phyloP scores from a whole-genome alignment of 1,139 yeast genomes.

The Suzukiozyma palmioleophila region DNA sequence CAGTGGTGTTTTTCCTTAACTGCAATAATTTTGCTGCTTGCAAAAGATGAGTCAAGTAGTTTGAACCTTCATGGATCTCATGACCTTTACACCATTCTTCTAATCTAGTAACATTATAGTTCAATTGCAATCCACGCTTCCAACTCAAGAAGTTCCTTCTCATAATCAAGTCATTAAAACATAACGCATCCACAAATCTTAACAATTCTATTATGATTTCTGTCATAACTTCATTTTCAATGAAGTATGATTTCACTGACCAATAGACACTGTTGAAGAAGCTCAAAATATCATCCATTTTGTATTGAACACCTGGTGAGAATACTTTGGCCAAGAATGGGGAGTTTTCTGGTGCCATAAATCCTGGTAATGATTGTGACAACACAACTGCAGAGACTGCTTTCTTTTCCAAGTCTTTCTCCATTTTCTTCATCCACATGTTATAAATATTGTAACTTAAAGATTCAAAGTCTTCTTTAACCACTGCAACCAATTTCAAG shows the following conservation, averaged over 20 bases:
- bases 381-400: conserved; percentile 91
- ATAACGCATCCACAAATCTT: conserved; percentile 84
- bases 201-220: conserved; percentile 83
- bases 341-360: conserved; percentile 82
- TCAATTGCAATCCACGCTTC: conserved; percentile 97
- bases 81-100: conserved; percentile 99
- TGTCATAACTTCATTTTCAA: conserved; percentile 80
- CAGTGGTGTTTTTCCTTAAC: conserved; percentile 82
- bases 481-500: conserved; percentile 82
- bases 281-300: conserved; percentile 92
- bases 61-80: conserved; percentile 86
- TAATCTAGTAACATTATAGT: conserved; percentile 91
- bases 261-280: conserved; percentile 88
- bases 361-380: conserved; percentile 95
- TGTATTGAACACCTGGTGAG: conserved; percentile 66
- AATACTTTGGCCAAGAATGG: conserved; percentile 85
- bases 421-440: conserved; percentile 96
- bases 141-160: conserved; percentile 92
- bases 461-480: conserved; percentile 91
- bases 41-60: conserved; percentile 79
- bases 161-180: conserved; percentile 95
- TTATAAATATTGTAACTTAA: conserved; percentile 91
- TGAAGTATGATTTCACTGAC: conserved; percentile 89
- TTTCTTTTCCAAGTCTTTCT: conserved; percentile 85
- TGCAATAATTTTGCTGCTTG: conserved; percentile 95